phyloP scores from a whole-genome alignment of 2,329 filamentous ascomycete species.

The Curvularia eragrostidis region DNA sequence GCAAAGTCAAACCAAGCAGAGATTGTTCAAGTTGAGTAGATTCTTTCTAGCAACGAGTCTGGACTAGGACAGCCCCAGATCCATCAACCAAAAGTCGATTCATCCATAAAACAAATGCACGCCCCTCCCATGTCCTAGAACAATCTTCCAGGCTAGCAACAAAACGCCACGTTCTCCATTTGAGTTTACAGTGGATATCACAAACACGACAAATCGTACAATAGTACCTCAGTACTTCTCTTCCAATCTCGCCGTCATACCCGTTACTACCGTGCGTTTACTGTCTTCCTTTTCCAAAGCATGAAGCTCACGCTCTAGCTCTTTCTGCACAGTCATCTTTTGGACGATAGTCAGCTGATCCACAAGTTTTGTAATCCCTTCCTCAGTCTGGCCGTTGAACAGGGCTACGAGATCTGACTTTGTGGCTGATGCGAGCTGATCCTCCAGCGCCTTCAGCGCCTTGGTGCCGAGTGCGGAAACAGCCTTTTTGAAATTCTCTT shows the following conservation, averaged over 20 bases:
- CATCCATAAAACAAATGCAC: neutral
- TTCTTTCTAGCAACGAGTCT: neutral
- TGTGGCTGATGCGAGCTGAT: conserved; percentile 49
- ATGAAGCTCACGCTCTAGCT: conserved; percentile 33
- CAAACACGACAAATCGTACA: conserved; percentile 10
- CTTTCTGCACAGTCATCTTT: conserved; percentile 31
- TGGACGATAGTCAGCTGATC: conserved; percentile 46
- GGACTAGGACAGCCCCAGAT: neutral
- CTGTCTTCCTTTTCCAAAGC: conserved; percentile 23
- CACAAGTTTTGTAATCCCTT: conserved; percentile 40
- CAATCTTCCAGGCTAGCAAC: neutral
- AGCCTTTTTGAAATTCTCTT: conserved; percentile 32
- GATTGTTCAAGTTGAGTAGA: neutral
- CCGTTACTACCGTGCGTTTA: conserved; percentile 30
- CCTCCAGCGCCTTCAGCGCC: conserved; percentile 50
- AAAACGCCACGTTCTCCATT: conserved; percentile 9
- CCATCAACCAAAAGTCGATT: neutral
- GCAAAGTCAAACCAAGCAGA: neutral
- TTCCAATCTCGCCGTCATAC: conserved; percentile 45
- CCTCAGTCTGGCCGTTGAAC: conserved; percentile 30
- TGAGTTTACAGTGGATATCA: conserved; percentile 9
- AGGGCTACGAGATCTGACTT: conserved; percentile 43
- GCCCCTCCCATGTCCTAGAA: neutral
- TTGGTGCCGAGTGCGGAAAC: conserved; percentile 43
- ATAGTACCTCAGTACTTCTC: conserved; percentile 34